Base-by-base conservation (phyloP, 257 asterid genomes). In the Rubia yunnanensis region DNA sequence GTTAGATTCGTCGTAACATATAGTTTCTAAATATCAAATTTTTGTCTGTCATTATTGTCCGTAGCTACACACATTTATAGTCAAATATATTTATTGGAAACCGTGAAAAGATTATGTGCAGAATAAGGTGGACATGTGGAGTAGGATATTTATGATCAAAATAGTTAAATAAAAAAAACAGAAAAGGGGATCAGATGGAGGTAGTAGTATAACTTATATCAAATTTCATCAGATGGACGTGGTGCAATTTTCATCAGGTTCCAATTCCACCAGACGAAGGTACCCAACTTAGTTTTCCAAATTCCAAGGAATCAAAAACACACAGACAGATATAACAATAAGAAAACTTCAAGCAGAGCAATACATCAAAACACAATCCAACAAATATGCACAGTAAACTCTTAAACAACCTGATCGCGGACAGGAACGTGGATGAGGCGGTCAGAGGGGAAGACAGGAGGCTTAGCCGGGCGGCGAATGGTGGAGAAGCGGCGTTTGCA, bases 401-500 rank as follows among this genome's bases (percentile, higher is more conserved):
- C 11, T 23, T 10, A 26, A 31, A n/a, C 5, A 38, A 88, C 96
- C 94, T 86, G 96, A 64, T 88, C 91, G 63, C 94, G 94, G 54
- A 80, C 73, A 10, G 96, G 89, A 27, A 81, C 84, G 32, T 14
- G 71, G 24, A 88, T 82, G 50, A 82, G 28, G 31, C 94, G 94
- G 56, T 88, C 85, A 41, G 78, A 63, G 28, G 73, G 67, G 72
- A 88, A 85, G 28, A 84, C 1, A 13, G 88, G 84, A 49, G 76
- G 84, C 68, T 78, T 84, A 18, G 82, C 63, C 48, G 94, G 91
- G 75, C 96, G 87, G 61, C 81, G 78, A 57, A 88, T 88, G 68
- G 76, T 67, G 77, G 86, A 81, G 83, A 86, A 88, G 26, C 96
- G 86, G 73, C 85, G 83, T 73, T 84, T 86, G 63, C 96, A 86